Percentiles rank a stretch among this genome's conserved stretches.
Evolutionary conservation across 345 rosid species (phyloP).

Genomic region (Rhizophora apiculata): DNA sequence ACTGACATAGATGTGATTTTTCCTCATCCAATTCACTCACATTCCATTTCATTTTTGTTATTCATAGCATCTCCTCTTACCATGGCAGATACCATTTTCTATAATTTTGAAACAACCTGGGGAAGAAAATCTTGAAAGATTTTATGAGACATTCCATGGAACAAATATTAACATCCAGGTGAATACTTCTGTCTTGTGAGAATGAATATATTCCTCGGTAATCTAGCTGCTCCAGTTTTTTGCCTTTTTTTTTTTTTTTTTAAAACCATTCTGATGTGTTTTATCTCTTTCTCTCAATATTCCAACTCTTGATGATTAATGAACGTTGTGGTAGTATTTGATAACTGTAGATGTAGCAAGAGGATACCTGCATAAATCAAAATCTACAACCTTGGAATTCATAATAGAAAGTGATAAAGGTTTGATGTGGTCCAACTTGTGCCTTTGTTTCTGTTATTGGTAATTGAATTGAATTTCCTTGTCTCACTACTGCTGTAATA

Average conservation of each 20-base stretch:
- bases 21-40: neutral
- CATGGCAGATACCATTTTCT: constrained; percentile 71
- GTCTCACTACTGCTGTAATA: constrained; percentile 9
- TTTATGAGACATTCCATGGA: constrained; percentile 91
- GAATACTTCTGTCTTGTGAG: constrained; percentile 19
- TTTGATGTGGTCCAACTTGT: constrained; percentile 15
- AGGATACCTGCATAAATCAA: constrained; percentile 75
- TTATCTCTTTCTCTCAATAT: neutral
- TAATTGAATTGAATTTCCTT: constrained; percentile 11
- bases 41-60: neutral
- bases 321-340: constrained; percentile 66
- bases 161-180: constrained; percentile 82
- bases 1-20: neutral
- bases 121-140: constrained; percentile 52
- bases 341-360: constrained; percentile 66
- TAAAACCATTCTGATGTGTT: neutral
- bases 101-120: constrained; percentile 43
- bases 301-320: constrained; percentile 22
- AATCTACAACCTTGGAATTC: constrained; percentile 68
- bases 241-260: neutral
- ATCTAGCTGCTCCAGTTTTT: neutral
- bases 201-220: neutral
- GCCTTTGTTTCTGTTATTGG: constrained; percentile 7
- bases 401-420: constrained; percentile 73
- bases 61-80: constrained; percentile 2